Base-by-base conservation (phyloP, 805 yeast genomes). In the Candida pini region DNA sequence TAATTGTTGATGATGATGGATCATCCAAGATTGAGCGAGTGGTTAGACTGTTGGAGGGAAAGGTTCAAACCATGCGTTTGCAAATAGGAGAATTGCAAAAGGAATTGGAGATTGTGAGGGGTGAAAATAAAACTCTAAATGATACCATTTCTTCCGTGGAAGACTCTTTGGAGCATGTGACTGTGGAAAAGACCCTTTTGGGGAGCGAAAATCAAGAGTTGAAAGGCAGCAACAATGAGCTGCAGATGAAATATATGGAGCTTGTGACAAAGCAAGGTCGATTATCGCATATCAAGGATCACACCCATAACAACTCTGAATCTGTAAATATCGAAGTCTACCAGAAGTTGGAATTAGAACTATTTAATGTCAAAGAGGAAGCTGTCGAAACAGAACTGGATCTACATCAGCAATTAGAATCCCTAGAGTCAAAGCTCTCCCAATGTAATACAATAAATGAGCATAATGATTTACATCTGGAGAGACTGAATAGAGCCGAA, bases 131-230 rank as follows among this genome's bases (percentile, higher is more conserved):
- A 2, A 48, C 43, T 5, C 43, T 69, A 18, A 34, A 48, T 3
- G 43, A 48, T 0, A 29, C 26, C 4, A 18, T 48, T 6, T 19
- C 27, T 0, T 17, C 37, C 17, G 17, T 47, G 12, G 61, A 58
- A 19, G 64, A 50, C 34, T 54, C 49, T 5, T 33, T 58, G n/a
- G 68, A 62, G 35, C 44, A 44, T 10, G 32, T 53, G 9, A 45
- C 60, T 1, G 62, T 72, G 0, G 83, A 78, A 28, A 64, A 68
- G 29, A 76, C 66, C 22, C 60, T 59, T 23, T 41, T 69, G 4
- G 53, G 52, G 5, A 63, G 61, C 5, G 53, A 59, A n/a, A 64
- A 39, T 2, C 42, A 73, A 15, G 3, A 32, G 30, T 2, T 60
- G 59, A 31, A 39, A 64, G 13, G 39, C 10, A 3, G 18, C 5